Evolutionary conservation across 148 eudicot genomes (phyloP).

Genomic region (Pharnaceum exiguum): DNA sequence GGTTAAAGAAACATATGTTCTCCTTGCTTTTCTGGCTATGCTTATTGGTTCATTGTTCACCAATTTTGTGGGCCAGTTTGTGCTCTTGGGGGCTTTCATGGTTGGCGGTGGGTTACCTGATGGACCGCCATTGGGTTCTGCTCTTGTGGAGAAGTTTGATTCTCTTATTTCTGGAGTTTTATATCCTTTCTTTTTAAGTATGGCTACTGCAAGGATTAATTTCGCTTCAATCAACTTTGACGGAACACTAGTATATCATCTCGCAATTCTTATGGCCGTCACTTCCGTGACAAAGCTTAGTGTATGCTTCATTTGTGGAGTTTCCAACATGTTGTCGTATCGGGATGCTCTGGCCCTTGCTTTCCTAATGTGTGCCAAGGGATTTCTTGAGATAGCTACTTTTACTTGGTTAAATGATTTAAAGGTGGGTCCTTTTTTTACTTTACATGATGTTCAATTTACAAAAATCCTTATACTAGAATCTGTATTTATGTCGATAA

Average conservation of each 20-base stretch:
- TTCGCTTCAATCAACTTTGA: background rate
- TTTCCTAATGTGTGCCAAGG: conserved; percentile 26
- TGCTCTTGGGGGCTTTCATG: conserved; percentile 30
- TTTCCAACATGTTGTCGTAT: conserved; percentile 18
- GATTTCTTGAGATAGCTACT: conserved; percentile 23
- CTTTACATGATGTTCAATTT: too few species aligned
- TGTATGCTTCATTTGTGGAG: conserved; percentile 12
- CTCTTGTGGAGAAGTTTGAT: conserved; percentile 29
- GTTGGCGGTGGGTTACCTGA: conserved; percentile 29
- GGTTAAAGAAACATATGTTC: conserved; percentile 9
- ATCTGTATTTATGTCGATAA: too few species aligned
- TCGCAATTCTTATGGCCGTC: background rate
- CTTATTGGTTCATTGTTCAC: conserved; percentile 14
- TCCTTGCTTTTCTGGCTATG: conserved; percentile 12
- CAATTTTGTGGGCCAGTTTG: conserved; percentile 9
- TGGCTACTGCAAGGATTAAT: conserved; percentile 18
- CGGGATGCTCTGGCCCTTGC: conserved; percentile 32
- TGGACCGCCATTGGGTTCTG: conserved; percentile 41
- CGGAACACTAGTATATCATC: background rate
- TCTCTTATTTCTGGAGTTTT: conserved; percentile 19
- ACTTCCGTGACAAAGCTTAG: conserved; percentile 6
- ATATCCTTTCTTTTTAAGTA: conserved; percentile 22
- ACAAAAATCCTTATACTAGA: too few species aligned
- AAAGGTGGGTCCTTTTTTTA: conserved; percentile 10
- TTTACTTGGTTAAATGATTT: conserved; percentile 21